Percentiles rank a stretch among this genome's conserved stretches.
These are phyloP conservation scores for Sporothrix brasiliensis DNA, from an alignment of 2,329 filamentous ascomycete genomes.

Conservation along the genomic window DNA sequence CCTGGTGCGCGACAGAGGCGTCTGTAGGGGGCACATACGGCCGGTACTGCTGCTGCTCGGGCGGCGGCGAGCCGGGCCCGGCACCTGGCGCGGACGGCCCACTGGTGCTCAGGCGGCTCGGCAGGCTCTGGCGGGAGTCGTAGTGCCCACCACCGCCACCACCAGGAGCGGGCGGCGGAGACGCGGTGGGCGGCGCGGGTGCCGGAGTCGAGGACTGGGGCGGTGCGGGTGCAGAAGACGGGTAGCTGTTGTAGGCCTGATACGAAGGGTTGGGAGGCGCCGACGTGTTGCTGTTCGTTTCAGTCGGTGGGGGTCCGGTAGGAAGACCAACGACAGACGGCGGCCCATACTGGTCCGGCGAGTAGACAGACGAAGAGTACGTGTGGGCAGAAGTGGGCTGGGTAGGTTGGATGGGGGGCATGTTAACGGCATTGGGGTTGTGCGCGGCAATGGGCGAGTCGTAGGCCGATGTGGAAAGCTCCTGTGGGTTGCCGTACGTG, in stretches of 20 bases:
- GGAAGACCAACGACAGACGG: conserved; percentile 39
- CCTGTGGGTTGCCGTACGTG: conserved; percentile 72
- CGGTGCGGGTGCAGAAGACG: conserved; percentile 33
- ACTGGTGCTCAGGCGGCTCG: conserved; percentile 41
- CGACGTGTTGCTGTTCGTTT: conserved; percentile 38
- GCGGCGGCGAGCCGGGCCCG: conserved; percentile 29
- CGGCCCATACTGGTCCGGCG: conserved; percentile 51
- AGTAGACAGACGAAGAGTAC: conserved; percentile 54
- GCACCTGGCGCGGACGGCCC: neutral
- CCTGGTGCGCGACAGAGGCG: conserved; percentile 39
- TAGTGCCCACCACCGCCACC: conserved; percentile 38
- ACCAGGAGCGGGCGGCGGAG: conserved; percentile 46
- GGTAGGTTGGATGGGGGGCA: conserved; percentile 9
- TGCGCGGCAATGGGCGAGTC: conserved; percentile 69
- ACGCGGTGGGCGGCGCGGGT: conserved; percentile 44
- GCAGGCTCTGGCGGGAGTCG: conserved; percentile 52
- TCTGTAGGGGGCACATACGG: conserved; percentile 57
- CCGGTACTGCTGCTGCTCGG: conserved; percentile 56
- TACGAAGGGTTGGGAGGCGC: conserved; percentile 33
- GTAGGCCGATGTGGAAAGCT: conserved; percentile 76
- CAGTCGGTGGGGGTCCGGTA: conserved; percentile 40
- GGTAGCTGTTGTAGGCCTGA: conserved; percentile 46
- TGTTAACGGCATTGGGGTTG: conserved; percentile 50
- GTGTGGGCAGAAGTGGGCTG: conserved; percentile 45
- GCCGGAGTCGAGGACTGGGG: conserved; percentile 37